Evolutionary conservation across 345 rosid genomes (phyloP), one percentile per base, ranked within the genome.

Genomic region (Trapa bicornis): DNA sequence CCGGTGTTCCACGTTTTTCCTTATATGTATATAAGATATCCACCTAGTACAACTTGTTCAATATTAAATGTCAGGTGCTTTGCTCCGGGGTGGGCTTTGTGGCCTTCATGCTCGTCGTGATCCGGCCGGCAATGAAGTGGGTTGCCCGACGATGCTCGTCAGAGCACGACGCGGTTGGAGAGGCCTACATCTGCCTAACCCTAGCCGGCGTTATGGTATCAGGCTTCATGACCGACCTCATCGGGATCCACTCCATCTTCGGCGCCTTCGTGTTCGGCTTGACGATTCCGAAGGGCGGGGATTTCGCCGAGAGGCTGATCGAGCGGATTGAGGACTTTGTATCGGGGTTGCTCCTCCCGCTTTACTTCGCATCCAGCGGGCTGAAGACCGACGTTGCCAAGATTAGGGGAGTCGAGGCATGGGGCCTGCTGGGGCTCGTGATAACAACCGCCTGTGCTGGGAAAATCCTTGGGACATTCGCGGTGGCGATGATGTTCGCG

Each of bases 311-410:
- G 81, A 66, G 82, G 71, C 77, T 89, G 77, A 84, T 88, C 35
- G 84, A 86, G 78, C 81, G 91, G 79, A 88, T 86, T 45, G 97
- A 92, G 70, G 97, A 92, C 77, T 88, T 92, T 57, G 88, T 92
- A 5, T 76, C 93, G 45, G 87, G 97, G 65, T 74, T 89, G 74
- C 83, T 89, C 52, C 84, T 92, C 39, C 97, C 96, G 22, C 85
- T 92, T 13, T 88, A 88, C 73, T 92, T 92, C 48, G 98, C 96
- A 0, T 86, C 97, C 37, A 88, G 97, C 74, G 97, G 98, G 14
- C 68, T 89, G 62, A 92, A 89, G 72, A 92, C 96, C 0, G 67
- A 89, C 61, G 90, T 92, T 53, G 75, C 93, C 0, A 77, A 80
- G 14, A 89, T 92, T 5, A 68, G 68, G 10, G 92, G 90, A 0